Evolutionary conservation across 2,329 filamentous ascomycete species (phyloP), one percentile per base, ranked within the genome.

Genomic region (Apiospora phragmitis): DNA sequence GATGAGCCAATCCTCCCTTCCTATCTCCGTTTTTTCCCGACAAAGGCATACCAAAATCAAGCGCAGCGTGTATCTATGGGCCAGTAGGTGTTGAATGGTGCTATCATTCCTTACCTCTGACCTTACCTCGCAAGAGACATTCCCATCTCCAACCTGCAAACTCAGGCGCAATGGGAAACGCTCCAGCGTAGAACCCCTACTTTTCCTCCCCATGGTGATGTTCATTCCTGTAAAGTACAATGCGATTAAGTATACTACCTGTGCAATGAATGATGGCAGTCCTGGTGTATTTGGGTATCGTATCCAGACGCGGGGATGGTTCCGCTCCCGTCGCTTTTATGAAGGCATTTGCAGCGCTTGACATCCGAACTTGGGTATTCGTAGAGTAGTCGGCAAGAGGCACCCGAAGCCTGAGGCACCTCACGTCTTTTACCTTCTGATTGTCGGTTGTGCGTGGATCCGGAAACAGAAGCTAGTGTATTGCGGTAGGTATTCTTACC

Each of bases 51-150:
- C 29, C 55, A 59, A 59, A 59, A 62, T 62, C 55, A 38, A 62
- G 32, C 32, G 55, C 32, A 24, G 1, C 55, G 55, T 38, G 32
- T 62, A 16, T 16, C 32, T 32, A 3, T 38, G 55, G 55, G 55
- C 55, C 55, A 62, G 55, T 62, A 62, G 55, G 55, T 62, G 55
- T 62, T 62, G 55, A 62, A 62, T 62, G 55, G 55, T 62, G 55
- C 18, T 62, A 38, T 62, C 55, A 62, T 76, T 78, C 79, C 85
- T 87, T 87, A 87, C 85, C 86, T 86, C 85, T 85, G 84, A 87
- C 85, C 84, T 86, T 86, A 86, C 85, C 84, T 86, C 78, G 72
- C 55, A 62, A 35, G 32, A 62, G 55, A 35, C 29, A 16, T 38
- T 32, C 32, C 49, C 29, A 11, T 24, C 21, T n/a, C 18, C 8